These are phyloP conservation scores for Cunninghamia lanceolata DNA, from an alignment of 75 land plant genomes.

Conservation along the genomic window DNA sequence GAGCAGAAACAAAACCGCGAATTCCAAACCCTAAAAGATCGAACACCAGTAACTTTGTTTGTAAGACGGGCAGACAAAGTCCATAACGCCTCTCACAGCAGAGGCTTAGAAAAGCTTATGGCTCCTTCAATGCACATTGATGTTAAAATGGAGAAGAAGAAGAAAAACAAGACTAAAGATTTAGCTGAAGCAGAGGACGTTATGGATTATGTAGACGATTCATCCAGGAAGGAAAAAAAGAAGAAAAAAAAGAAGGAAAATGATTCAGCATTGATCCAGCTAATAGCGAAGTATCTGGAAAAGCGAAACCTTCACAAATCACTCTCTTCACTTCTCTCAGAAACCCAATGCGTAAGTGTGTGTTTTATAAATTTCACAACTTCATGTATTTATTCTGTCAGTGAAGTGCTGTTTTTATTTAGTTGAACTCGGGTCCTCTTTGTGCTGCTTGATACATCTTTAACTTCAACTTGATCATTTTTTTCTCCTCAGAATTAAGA, in stretches of 20 bases:
- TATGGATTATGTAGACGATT: neutral
- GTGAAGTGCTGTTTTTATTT: neutral
- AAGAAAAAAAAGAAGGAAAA: neutral
- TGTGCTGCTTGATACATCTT: neutral
- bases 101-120: neutral
- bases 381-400: neutral
- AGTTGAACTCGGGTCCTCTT: neutral
- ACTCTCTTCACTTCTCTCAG: slow-evolving; percentile 1
- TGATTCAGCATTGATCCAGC: neutral
- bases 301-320: neutral
- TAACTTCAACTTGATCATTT: neutral
- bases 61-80: neutral
- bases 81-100: neutral
- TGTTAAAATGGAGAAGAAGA: slow-evolving; percentile 4
- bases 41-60: neutral
- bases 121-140: neutral
- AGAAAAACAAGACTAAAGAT: neutral
- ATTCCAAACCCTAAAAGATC: neutral
- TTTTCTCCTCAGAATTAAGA: neutral
- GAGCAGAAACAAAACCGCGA: no score
- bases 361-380: neutral
- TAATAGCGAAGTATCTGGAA: slow-evolving; percentile 1
- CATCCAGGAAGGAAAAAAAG: neutral
- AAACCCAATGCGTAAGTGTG: neutral
- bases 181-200: neutral